Percentiles rank a stretch among this genome's conserved stretches.
phyloP scores from a whole-genome alignment of 352 stramenopile species.

The Peronosclerospora sorghi region DNA sequence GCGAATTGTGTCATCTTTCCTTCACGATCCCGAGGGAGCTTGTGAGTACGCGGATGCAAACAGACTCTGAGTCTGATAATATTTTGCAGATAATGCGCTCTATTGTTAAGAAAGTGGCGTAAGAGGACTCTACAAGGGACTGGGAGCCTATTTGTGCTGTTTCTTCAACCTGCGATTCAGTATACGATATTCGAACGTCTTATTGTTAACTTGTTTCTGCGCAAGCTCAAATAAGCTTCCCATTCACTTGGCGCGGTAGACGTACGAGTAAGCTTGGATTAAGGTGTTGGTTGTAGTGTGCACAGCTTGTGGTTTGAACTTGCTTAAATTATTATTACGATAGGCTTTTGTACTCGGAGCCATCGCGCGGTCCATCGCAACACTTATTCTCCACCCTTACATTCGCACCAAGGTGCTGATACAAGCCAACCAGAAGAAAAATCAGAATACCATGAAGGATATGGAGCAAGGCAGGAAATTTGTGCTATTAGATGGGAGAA shows the following conservation, averaged over 20 bases:
- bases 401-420: no score
- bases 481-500: constrained; percentile 36
- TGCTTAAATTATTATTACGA: constrained; percentile 89
- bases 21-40: constrained; percentile 84
- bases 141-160: constrained; percentile 91
- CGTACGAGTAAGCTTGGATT: constrained; percentile 16
- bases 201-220: constrained; percentile 59
- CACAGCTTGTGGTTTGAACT: background rate
- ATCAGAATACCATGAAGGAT: no score
- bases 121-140: no score
- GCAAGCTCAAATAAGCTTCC: constrained; percentile 43
- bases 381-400: constrained; percentile 91
- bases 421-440: no score
- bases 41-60: no score
- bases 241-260: no score
- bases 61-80: no score
- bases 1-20: no score
- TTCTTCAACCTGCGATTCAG: constrained; percentile 94
- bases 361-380: constrained; percentile 88
- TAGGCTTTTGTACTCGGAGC: constrained; percentile 91
- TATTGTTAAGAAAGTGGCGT: constrained; percentile 58
- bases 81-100: no score
- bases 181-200: constrained; percentile 94
- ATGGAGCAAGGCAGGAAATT: constrained; percentile 6
- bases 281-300: background rate